A percentile compares a stretch with the other conserved stretches of the same genome.
These are phyloP conservation scores for Fusarium camptoceras DNA, from an alignment of 2,329 filamentous ascomycete species.

Conservation along the genomic window DNA sequence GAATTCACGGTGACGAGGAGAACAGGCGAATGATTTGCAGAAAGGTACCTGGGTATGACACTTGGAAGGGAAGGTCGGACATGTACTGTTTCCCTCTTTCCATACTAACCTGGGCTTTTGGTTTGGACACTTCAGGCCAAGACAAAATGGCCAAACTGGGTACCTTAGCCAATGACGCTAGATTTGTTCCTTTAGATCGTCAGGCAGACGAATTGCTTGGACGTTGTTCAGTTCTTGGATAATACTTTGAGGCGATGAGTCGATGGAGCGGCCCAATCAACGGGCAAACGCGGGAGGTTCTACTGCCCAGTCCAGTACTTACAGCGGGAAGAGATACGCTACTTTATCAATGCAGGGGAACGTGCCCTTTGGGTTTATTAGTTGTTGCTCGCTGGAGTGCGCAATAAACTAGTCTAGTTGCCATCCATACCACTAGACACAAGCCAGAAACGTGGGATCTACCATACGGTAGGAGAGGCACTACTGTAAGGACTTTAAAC, in stretches of 20 bases:
- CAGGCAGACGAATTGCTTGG: slow-evolving; percentile 42
- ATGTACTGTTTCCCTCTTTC: background rate
- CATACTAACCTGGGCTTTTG: background rate
- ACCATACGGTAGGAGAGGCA: slow-evolving; percentile 1
- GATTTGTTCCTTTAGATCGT: slow-evolving; percentile 44
- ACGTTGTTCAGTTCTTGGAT: slow-evolving; percentile 37
- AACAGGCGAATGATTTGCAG: slow-evolving; percentile 30
- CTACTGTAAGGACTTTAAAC: slow-evolving; percentile 4
- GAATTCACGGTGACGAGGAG: slow-evolving; percentile 19
- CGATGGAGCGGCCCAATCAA: slow-evolving; percentile 33
- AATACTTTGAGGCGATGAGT: slow-evolving; percentile 34
- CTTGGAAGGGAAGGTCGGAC: slow-evolving; percentile 13
- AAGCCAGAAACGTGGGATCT: slow-evolving; percentile 11
- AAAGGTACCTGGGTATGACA: background rate
- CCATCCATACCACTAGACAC: slow-evolving; percentile 16
- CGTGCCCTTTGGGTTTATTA: slow-evolving; percentile 14
- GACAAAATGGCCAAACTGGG: slow-evolving; percentile 36
- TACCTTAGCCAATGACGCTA: slow-evolving; percentile 46
- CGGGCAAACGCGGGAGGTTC: slow-evolving; percentile 28
- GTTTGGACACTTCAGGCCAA: slow-evolving; percentile 28
- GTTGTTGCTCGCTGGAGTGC: slow-evolving; percentile 2
- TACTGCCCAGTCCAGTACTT: background rate
- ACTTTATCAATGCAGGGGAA: slow-evolving; percentile 23
- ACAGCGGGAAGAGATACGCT: background rate
- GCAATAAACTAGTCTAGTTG: slow-evolving; percentile 6